A percentile compares a stretch with the other conserved stretches of the same genome.
These are phyloP conservation scores for Entomortierella chlamydospora DNA, from an alignment of 192 early-diverging fungal genomes.

Conservation along the genomic window DNA sequence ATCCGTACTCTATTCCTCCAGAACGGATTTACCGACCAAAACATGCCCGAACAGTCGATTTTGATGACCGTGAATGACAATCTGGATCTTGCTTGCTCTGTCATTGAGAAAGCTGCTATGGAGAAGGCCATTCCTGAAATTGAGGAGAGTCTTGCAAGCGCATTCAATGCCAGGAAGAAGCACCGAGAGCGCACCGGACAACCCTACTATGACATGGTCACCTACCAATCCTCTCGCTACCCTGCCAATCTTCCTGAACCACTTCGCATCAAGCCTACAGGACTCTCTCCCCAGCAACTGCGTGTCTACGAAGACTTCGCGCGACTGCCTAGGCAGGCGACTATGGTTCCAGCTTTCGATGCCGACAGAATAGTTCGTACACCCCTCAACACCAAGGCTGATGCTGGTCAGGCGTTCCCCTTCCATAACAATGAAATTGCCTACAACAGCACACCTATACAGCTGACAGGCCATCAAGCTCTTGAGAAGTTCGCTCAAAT, in stretches of 20 bases:
- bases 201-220: conserved; percentile 90
- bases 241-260: conserved; percentile 88
- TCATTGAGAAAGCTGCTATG: conserved; percentile 96
- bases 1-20: conserved; percentile 76
- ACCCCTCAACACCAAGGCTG: conserved; percentile 30
- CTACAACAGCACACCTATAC: conserved; percentile 29
- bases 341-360: conserved; percentile 58
- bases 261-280: conserved; percentile 86
- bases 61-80: conserved; percentile 91
- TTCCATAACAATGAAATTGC: conserved; percentile 36
- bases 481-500: conserved; percentile 72
- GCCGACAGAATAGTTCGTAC: conserved; percentile 39
- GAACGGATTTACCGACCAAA: conserved; percentile 83
- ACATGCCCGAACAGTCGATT: conserved; percentile 85
- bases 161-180: conserved; percentile 82
- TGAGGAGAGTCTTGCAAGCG: conserved; percentile 79
- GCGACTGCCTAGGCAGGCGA: conserved; percentile 70
- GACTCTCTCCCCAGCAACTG: conserved; percentile 80
- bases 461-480: conserved; percentile 62
- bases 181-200: conserved; percentile 91
- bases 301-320: conserved; percentile 91
- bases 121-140: conserved; percentile 97
- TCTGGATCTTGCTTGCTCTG: conserved; percentile 91
- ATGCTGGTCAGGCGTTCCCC: conserved; percentile 36
- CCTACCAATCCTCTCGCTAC: conserved; percentile 83